Percentiles rank a stretch among this genome's conserved stretches.
These are phyloP conservation scores for Cutaneotrichosporon sp. DNA, from an alignment of 1,284 basidiomycete genomes.

Conservation along the genomic window DNA sequence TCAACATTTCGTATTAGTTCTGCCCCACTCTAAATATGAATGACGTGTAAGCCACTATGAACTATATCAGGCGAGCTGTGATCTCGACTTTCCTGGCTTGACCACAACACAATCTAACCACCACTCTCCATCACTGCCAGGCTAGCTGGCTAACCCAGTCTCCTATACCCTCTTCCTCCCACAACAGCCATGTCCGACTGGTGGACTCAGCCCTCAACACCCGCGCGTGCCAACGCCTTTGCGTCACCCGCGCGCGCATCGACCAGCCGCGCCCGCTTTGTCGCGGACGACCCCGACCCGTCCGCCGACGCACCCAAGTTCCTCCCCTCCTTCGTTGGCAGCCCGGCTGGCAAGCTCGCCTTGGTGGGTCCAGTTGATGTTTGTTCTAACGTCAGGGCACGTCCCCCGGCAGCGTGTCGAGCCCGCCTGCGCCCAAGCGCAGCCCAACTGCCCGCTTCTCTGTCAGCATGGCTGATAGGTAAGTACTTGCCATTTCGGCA, in stretches of 20 bases:
- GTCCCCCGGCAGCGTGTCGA: slow-evolving; percentile 19
- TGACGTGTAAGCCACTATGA: no score
- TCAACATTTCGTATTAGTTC: no score
- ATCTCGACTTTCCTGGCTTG: neutral
- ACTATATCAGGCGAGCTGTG: no score
- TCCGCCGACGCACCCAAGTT: slow-evolving; percentile 39
- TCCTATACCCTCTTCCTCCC: neutral
- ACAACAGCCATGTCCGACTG: slow-evolving; percentile 26
- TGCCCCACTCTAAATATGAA: no score
- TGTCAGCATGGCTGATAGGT: slow-evolving; percentile 28
- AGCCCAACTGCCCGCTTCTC: slow-evolving; percentile 36
- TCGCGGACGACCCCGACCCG: slow-evolving; percentile 41
- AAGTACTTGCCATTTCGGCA: slow-evolving; percentile 4
- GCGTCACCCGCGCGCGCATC: slow-evolving; percentile 15
- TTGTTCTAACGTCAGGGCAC: slow-evolving; percentile 21
- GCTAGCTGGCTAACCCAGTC: neutral
- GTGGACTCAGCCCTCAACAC: slow-evolving; percentile 26
- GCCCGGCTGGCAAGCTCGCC: slow-evolving; percentile 41
- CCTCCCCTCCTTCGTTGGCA: slow-evolving; percentile 41
- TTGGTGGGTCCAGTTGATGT: slow-evolving; percentile 28
- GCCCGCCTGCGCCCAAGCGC: slow-evolving; percentile 29
- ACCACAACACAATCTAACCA: slow-evolving; percentile 1
- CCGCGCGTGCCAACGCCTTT: slow-evolving; percentile 16
- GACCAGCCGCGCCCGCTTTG: slow-evolving; percentile 25
- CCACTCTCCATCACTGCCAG: neutral